Evolutionary conservation across 2,329 filamentous ascomycete species (phyloP).

Genomic region (Aspergillus piperis): DNA sequence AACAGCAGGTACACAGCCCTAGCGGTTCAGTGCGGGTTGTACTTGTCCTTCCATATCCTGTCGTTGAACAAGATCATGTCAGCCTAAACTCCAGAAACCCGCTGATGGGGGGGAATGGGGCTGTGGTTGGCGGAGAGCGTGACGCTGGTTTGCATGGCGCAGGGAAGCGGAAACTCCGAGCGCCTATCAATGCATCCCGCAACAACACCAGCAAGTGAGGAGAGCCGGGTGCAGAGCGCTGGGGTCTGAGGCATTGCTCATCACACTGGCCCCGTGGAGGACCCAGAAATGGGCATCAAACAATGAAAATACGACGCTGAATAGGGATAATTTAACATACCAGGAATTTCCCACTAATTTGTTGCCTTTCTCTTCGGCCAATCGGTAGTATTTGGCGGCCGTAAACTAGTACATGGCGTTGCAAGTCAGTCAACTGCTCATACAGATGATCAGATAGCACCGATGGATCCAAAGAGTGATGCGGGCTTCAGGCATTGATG

Average conservation of each 20-base stretch:
- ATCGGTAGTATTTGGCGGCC: constrained; percentile 86
- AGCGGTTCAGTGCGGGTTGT: constrained; percentile 56
- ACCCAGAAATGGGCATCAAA: constrained; percentile 11
- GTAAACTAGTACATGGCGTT: constrained; percentile 37
- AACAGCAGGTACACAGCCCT: neutral
- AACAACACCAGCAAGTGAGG: constrained; percentile 18
- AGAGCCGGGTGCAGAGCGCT: constrained; percentile 11
- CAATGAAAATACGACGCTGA: constrained; percentile 9
- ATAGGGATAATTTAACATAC: constrained; percentile 58
- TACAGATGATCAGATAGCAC: constrained; percentile 11
- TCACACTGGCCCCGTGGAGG: constrained; percentile 8
- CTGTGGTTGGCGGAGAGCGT: constrained; percentile 23
- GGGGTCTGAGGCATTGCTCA: constrained; percentile 4
- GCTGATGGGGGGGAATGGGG: constrained; percentile 7
- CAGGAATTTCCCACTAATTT: constrained; percentile 94
- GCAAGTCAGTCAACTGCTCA: constrained; percentile 12
- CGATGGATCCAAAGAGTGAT: constrained; percentile 25
- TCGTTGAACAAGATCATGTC: constrained; percentile 16
- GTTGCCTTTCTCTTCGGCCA: constrained; percentile 83
- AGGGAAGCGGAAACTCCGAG: constrained; percentile 17
- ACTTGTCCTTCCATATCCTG: constrained; percentile 99
- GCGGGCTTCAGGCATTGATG: constrained; percentile 34
- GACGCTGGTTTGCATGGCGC: constrained; percentile 19
- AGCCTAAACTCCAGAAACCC: constrained; percentile 20
- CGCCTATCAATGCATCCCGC: constrained; percentile 25